Conservation (phyloP, 2,329 filamentous ascomycete genomes). For the Apiospora aurea region DNA sequence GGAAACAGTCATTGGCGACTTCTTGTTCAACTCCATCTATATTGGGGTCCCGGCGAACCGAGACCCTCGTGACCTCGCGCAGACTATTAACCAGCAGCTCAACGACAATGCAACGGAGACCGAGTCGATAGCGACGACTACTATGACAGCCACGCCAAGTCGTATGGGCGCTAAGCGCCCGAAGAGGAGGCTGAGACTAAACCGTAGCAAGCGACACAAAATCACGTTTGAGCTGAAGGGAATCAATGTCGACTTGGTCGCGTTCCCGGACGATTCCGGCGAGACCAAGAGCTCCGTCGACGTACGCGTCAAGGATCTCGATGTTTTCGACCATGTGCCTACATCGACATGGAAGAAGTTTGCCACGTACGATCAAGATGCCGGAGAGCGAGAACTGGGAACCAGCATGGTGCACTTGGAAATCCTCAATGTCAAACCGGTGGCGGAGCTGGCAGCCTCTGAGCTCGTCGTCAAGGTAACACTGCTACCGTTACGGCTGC, state of each 20-base stretch:
- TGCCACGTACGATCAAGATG: slow-evolving; percentile 88
- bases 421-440: slow-evolving; percentile 84
- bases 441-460: slow-evolving; percentile 83
- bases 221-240: slow-evolving; percentile 93
- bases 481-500: slow-evolving; percentile 83
- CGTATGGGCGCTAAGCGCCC: slow-evolving; percentile 50
- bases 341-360: slow-evolving; percentile 99
- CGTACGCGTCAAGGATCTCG: slow-evolving; percentile 80
- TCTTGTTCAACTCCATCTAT: slow-evolving; percentile 98
- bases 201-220: slow-evolving; percentile 90
- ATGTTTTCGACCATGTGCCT: slow-evolving; percentile 92
- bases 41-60: slow-evolving; percentile 89
- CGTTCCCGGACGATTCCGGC: slow-evolving; percentile 76
- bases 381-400: slow-evolving; percentile 83
- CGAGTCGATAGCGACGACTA: slow-evolving; percentile 83
- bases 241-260: slow-evolving; percentile 80
- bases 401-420: slow-evolving; percentile 92
- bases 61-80: slow-evolving; percentile 81
- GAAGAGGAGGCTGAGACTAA: slow-evolving; percentile 73
- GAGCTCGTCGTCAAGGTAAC: slow-evolving; percentile 85
- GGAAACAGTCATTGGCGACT: slow-evolving; percentile 89
- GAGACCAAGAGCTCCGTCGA: slow-evolving; percentile 91
- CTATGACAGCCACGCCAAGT: slow-evolving; percentile 65
- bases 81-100: slow-evolving; percentile 86
- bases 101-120: slow-evolving; percentile 89